Conservation (phyloP, 176 grass and related monocot genomes). For the Carex pumila region DNA sequence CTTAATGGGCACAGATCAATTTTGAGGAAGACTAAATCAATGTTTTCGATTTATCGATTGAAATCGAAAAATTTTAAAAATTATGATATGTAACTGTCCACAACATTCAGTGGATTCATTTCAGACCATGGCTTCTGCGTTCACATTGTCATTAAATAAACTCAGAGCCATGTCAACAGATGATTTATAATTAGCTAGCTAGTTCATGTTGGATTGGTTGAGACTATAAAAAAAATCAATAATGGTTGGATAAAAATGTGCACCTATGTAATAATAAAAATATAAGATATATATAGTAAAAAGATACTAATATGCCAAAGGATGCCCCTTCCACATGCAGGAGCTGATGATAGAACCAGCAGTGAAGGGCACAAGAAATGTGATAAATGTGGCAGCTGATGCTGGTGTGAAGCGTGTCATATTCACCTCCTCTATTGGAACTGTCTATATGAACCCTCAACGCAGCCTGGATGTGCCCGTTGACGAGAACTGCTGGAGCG, state of each 20-base stretch:
- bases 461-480: conserved; percentile 31
- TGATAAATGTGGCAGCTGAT: conserved; percentile 44
- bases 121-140: too few species aligned
- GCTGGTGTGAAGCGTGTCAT: conserved; percentile 48
- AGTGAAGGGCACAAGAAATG: conserved; percentile 45
- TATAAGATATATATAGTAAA: background rate
- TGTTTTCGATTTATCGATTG: background rate
- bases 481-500: conserved; percentile 77
- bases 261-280: background rate
- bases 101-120: background rate
- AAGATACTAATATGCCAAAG: background rate
- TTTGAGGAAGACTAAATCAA: background rate
- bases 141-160: too few species aligned
- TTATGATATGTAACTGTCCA: background rate
- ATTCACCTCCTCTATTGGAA: conserved; percentile 75
- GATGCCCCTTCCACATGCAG: conserved; percentile 15
- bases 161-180: too few species aligned
- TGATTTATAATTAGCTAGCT: background rate
- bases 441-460: conserved; percentile 78
- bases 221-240: background rate
- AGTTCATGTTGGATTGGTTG: background rate
- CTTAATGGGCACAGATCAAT: background rate
- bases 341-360: conserved; percentile 75
- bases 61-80: background rate
- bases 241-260: background rate